phyloP scores from a whole-genome alignment of 371 early-diverging fungal genomes.

The Dichotomocladium elegans region DNA sequence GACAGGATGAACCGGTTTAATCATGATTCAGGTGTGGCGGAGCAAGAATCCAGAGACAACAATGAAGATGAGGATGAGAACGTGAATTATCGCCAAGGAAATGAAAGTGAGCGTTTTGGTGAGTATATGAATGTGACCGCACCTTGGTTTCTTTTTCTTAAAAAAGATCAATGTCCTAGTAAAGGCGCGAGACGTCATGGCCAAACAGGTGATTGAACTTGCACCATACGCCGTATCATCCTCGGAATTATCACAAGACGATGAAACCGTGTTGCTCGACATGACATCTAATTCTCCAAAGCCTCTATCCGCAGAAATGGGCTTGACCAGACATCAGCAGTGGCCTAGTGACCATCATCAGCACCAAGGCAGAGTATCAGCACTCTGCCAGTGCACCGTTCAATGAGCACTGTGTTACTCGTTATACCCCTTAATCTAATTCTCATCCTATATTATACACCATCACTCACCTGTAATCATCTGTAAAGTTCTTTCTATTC shows the following conservation, averaged over 20 bases:
- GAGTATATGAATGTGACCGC: too few relatives aligned
- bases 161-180: background rate
- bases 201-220: background rate
- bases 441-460: too few relatives aligned
- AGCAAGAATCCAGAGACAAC: background rate
- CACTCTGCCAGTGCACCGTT: background rate
- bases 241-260: background rate
- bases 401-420: background rate
- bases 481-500: too few relatives aligned
- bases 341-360: background rate
- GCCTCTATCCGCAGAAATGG: too few relatives aligned
- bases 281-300: too few relatives aligned
- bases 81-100: background rate
- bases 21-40: constrained; percentile 9
- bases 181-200: background rate
- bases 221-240: background rate
- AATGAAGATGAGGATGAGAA: background rate
- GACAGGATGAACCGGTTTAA: constrained; percentile 4
- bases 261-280: background rate
- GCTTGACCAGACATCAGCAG: background rate
- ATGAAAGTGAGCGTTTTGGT: too few relatives aligned
- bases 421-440: too few relatives aligned
- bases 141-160: background rate
- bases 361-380: background rate
- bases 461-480: too few relatives aligned